Evolutionary conservation across 2,329 filamentous ascomycete genomes (phyloP).

Genomic region (Fusarium sp.): DNA sequence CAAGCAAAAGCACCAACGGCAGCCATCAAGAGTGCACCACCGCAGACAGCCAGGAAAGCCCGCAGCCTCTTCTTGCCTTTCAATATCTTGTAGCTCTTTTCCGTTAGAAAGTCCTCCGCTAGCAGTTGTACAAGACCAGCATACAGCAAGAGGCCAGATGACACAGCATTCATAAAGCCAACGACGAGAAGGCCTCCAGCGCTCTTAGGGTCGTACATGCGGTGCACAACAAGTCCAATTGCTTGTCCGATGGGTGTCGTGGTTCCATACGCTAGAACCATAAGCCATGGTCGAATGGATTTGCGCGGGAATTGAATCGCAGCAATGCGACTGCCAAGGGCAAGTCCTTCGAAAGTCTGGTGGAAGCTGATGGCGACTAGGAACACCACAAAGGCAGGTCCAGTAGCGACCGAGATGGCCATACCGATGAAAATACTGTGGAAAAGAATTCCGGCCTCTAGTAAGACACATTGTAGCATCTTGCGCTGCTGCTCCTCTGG

Average conservation of each 20-base stretch:
- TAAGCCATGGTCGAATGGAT: constrained; percentile 83
- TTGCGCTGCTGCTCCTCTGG: constrained; percentile 73
- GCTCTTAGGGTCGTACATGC: constrained; percentile 82
- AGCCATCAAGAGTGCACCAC: constrained; percentile 76
- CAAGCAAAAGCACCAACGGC: constrained; percentile 78
- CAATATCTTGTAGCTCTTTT: constrained; percentile 77
- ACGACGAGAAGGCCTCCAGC: constrained; percentile 83
- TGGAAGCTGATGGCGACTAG: constrained; percentile 85
- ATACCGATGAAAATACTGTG: constrained; percentile 90
- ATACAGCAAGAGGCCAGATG: constrained; percentile 82
- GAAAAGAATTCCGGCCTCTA: constrained; percentile 87
- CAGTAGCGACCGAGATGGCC: constrained; percentile 84
- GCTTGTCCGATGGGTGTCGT: constrained; percentile 88
- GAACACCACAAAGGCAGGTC: constrained; percentile 82
- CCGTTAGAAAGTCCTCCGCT: constrained; percentile 84
- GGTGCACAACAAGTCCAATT: constrained; percentile 81
- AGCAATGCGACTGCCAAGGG: constrained; percentile 85
- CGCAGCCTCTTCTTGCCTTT: constrained; percentile 70
- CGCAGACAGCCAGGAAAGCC: constrained; percentile 73
- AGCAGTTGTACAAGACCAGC: constrained; percentile 86
- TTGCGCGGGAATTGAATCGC: constrained; percentile 81
- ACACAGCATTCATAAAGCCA: constrained; percentile 89
- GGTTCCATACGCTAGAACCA: constrained; percentile 80
- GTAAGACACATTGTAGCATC: constrained; percentile 80
- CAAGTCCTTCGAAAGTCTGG: constrained; percentile 89